A percentile compares a stretch with the other conserved stretches of the same genome.
Conservation (phyloP, 129 eudicot species). For the Artemisia tridentata region DNA sequence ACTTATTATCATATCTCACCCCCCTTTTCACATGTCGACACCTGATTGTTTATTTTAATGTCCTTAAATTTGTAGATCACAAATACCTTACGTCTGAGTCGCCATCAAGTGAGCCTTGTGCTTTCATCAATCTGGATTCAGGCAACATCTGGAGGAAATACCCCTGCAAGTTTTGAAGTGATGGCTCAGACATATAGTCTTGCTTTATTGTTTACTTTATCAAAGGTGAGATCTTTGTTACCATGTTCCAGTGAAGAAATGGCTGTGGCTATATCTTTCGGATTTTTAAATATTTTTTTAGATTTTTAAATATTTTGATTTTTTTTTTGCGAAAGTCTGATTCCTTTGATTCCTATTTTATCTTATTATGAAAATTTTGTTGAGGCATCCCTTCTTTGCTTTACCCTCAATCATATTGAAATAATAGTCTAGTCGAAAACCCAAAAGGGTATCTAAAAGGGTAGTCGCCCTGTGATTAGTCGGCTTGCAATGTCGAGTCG, state of each 20-base stretch:
- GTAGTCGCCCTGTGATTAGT: too few relatives aligned
- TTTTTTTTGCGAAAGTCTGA: too few relatives aligned
- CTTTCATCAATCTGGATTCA: slow-evolving; percentile 88
- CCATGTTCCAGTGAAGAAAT: not conserved
- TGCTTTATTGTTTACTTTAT: slow-evolving; percentile 57
- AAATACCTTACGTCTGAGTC: slow-evolving; percentile 62
- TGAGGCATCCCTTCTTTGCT: slow-evolving; percentile 10
- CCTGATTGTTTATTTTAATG: too few relatives aligned
- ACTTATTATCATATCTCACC: slow-evolving; percentile 2
- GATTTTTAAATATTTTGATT: too few relatives aligned
- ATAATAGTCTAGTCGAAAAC: slow-evolving; percentile 2
- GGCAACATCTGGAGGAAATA: slow-evolving; percentile 50
- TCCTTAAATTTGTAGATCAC: slow-evolving; percentile 32
- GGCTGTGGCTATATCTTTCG: too few relatives aligned
- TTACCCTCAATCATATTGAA: not conserved
- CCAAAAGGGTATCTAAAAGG: too few relatives aligned
- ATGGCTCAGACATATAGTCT: slow-evolving; percentile 71
- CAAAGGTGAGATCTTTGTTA: slow-evolving; percentile 45
- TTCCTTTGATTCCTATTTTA: not conserved
- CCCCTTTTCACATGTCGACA: not conserved
- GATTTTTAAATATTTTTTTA: not conserved
- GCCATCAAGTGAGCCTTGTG: slow-evolving; percentile 83
- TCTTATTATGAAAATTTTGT: not conserved
- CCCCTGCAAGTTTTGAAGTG: slow-evolving; percentile 67
- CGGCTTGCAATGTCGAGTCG: too few relatives aligned